Conservation (phyloP, 441 rosid genomes). For the Croton setiger region DNA sequence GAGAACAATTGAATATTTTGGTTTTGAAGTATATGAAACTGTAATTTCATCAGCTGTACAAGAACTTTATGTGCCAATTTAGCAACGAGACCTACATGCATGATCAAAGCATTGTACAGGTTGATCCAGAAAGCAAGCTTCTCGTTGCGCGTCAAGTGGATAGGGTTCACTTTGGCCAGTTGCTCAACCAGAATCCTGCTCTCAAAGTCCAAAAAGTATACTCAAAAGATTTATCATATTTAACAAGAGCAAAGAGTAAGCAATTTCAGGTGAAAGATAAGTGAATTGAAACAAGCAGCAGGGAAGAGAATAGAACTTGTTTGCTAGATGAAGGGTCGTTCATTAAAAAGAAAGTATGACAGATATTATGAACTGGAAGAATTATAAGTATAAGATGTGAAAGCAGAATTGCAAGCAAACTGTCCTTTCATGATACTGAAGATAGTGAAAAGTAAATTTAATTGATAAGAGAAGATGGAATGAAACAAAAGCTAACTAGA, state of each 20-base stretch:
- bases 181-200: slow-evolving; percentile 59
- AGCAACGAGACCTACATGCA: slow-evolving; percentile 45
- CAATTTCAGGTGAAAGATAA: background rate
- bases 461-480: background rate
- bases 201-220: slow-evolving; percentile 21
- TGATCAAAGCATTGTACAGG: slow-evolving; percentile 59
- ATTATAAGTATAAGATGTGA: background rate
- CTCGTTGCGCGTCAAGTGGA: slow-evolving; percentile 45
- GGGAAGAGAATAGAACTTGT: background rate
- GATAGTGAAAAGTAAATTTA: background rate
- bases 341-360: background rate
- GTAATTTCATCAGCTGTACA: background rate
- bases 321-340: background rate
- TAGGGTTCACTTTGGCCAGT: slow-evolving; percentile 51
- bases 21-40: background rate
- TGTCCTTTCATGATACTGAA: background rate
- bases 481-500: background rate
- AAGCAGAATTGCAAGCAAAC: background rate
- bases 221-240: slow-evolving; percentile 18
- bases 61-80: background rate
- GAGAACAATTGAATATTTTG: slow-evolving; percentile 11
- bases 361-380: background rate
- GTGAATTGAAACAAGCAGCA: background rate
- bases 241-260: background rate
- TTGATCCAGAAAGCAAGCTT: slow-evolving; percentile 76